Evolutionary conservation across 441 rosid species (phyloP).

Genomic region (Erysimum pusillum): DNA sequence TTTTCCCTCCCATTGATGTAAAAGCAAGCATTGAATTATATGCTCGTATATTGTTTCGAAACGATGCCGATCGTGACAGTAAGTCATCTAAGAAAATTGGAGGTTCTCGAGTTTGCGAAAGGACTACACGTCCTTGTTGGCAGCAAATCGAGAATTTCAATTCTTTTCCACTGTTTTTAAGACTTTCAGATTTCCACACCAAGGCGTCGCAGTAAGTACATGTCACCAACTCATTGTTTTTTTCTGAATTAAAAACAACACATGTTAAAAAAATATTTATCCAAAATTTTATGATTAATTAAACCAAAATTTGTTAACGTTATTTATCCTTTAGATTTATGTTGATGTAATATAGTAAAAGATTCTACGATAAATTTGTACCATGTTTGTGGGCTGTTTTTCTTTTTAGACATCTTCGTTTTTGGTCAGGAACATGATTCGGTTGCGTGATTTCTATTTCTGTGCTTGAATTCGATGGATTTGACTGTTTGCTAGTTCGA

Average conservation of each 20-base stretch:
- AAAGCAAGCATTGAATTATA: slow-evolving; percentile 35
- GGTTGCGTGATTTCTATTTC: neutral
- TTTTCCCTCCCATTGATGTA: slow-evolving; percentile 29
- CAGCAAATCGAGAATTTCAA: neutral
- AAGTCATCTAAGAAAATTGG: neutral
- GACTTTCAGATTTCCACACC: too few relatives aligned
- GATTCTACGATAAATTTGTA: too few relatives aligned
- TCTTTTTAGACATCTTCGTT: neutral
- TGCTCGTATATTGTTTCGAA: neutral
- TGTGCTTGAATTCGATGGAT: neutral
- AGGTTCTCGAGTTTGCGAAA: neutral
- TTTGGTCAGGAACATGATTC: neutral
- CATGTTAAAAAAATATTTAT: too few relatives aligned
- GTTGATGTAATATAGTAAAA: too few relatives aligned
- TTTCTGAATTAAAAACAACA: too few relatives aligned
- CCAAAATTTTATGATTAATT: too few relatives aligned
- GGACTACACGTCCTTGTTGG: slow-evolving; percentile 11
- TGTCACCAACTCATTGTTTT: too few relatives aligned
- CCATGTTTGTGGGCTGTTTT: neutral
- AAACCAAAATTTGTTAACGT: too few relatives aligned
- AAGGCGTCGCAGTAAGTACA: too few relatives aligned
- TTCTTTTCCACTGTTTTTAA: too few relatives aligned
- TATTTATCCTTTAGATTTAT: too few relatives aligned
- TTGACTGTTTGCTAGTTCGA: neutral
- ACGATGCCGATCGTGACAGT: neutral